Evolutionary conservation across 352 stramenopile species (phyloP).

Genomic region (Globisporangium parvum): DNA sequence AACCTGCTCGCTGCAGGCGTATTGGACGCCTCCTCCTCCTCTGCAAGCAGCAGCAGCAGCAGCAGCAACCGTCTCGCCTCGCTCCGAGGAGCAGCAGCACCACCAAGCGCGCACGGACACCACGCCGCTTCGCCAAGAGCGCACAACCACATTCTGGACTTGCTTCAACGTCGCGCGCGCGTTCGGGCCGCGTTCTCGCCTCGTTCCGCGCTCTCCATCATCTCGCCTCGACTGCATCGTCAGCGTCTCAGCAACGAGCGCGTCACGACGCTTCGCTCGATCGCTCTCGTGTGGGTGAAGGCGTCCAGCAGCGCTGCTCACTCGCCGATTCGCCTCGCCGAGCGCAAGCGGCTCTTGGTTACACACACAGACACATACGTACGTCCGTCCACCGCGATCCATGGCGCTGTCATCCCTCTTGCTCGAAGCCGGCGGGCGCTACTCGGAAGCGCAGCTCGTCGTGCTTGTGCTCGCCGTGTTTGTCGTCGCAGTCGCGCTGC

Average conservation of each 20-base stretch:
- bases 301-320: background rate
- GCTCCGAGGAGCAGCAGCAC: no score
- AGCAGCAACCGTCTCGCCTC: no score
- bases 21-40: no score
- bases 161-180: background rate
- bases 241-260: background rate
- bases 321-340: background rate
- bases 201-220: background rate
- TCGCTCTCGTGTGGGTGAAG: no score
- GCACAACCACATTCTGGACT: no score
- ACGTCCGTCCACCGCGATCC: background rate
- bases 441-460: constrained; percentile 47
- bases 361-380: background rate
- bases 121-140: no score
- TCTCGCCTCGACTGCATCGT: background rate
- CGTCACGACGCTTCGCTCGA: constrained; percentile 6
- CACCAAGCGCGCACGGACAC: no score
- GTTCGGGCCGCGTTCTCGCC: constrained; percentile 4
- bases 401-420: constrained; percentile 13
- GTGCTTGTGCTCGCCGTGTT: constrained; percentile 44
- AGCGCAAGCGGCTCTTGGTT: background rate
- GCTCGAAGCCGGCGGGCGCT: constrained; percentile 20
- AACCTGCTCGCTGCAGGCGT: no score
- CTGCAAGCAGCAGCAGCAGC: no score
- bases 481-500: constrained; percentile 46